A percentile compares a stretch with the other conserved stretches of the same genome.
Conservation (phyloP, 208 protist genomes). For the Trypanosoma lewisi region DNA sequence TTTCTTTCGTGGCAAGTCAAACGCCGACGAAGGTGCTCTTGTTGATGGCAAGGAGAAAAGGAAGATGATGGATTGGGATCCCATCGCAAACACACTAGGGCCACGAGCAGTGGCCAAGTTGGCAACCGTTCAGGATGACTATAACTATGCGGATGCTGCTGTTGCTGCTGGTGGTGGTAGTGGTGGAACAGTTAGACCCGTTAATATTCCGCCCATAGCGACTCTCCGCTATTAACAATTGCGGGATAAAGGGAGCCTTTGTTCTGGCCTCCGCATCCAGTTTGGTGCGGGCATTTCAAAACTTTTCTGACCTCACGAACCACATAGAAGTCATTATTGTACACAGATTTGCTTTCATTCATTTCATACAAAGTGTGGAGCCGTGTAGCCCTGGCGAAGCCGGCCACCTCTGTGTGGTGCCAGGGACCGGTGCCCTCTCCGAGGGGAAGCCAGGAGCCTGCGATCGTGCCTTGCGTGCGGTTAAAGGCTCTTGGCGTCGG, state of each 20-base stretch:
- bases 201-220: background rate
- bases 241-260: slow-evolving; percentile 3
- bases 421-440: no score
- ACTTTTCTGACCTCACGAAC: background rate
- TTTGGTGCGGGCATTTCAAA: background rate
- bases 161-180: background rate
- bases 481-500: no score
- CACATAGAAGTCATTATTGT: slow-evolving; percentile 25
- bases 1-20: background rate
- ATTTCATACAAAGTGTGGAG: slow-evolving; percentile 5
- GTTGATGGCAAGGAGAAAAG: background rate
- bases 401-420: no score
- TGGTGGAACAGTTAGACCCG: background rate
- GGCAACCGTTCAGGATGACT: background rate
- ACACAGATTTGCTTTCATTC: slow-evolving; percentile 14
- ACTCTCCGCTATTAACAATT: slow-evolving; percentile 8
- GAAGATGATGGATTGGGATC: background rate
- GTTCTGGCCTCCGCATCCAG: background rate
- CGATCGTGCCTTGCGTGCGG: no score
- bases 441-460: no score
- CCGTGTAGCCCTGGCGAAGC: no score
- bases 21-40: background rate
- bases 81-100: slow-evolving; percentile 6
- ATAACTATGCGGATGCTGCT: background rate
- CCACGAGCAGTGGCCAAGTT: background rate